Evolutionary conservation across 176 grass and related monocot genomes (phyloP), one percentile per base, ranked within the genome.

Genomic region (Bonia amplexicaulis): DNA sequence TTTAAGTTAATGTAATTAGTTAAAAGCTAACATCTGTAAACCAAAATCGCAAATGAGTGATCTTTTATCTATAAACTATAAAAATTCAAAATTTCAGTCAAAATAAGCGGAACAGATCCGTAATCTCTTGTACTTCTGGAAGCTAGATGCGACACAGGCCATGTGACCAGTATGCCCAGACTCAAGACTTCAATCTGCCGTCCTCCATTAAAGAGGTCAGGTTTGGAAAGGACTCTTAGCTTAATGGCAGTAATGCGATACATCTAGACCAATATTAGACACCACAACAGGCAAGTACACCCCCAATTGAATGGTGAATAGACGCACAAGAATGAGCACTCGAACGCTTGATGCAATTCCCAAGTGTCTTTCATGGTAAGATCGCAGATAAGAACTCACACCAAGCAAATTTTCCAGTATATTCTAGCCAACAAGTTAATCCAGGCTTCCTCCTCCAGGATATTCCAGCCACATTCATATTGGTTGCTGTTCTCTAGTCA

Each of bases 231-330:
- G 87, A 68, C 61, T 52, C 60, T 44, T 66, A 52, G 74, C 69
- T 51, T 71, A 64, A 75, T 85, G 41, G 61, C 82, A 80, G 70
- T 58, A 80, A 80, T 80, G 51, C 58, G 16, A 47, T 49, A 61
- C 52, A 74, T 69, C 27, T 75, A 62, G 37, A 77, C 54, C 49
- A 61, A 26, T 9, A 62, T 35, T 78, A 61, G 31, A 62, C 22
- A 31, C 16, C 17, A 10, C 53, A 78, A 41, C 71, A 81, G 33
- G 78, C 65, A 77, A 82, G 73, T 82, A 29, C 71, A 70, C 33
- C 61, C 16, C 52, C 31, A 71, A 89, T 76, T 76, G 45, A 77
- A 53, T 89, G 88, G 44, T 13, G 42, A 75, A 63, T 44, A 81
- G 33, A 61, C 61, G 25, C 55, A 26, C 66, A 72, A 23, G 35